Percentiles rank a stretch among this genome's conserved stretches.
Evolutionary conservation across 331 rosid genomes (phyloP).

Genomic region (Cydonia oblonga): DNA sequence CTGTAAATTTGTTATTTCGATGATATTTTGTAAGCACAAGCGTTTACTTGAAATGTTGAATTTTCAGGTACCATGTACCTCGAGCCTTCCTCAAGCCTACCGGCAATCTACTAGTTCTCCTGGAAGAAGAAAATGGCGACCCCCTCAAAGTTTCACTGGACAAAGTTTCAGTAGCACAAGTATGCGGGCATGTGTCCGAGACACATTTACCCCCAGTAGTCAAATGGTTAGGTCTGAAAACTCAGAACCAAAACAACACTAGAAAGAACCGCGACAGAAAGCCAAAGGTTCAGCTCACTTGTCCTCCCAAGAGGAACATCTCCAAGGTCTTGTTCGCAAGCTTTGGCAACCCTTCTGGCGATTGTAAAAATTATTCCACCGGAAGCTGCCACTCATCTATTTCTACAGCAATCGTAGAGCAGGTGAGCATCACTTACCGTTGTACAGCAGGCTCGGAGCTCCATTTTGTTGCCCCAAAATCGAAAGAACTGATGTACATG

Average conservation of each 20-base stretch:
- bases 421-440: slow-evolving; percentile 13
- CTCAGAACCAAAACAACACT: neutral
- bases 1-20: neutral
- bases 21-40: neutral
- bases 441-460: neutral
- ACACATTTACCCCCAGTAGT: slow-evolving; percentile 23
- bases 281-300: slow-evolving; percentile 12
- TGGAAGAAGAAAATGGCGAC: slow-evolving; percentile 67
- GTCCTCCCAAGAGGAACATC: slow-evolving; percentile 27
- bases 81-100: slow-evolving; percentile 58
- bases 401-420: slow-evolving; percentile 20
- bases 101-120: slow-evolving; percentile 49
- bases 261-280: neutral
- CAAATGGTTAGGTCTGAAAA: slow-evolving; percentile 17
- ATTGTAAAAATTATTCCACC: slow-evolving; percentile 18
- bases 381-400: slow-evolving; percentile 32
- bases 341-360: slow-evolving; percentile 39
- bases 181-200: slow-evolving; percentile 30
- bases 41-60: neutral
- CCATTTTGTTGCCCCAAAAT: neutral
- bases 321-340: slow-evolving; percentile 34
- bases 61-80: slow-evolving; percentile 76
- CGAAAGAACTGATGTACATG: neutral
- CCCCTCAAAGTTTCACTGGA: slow-evolving; percentile 36
- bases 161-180: slow-evolving; percentile 11